Evolutionary conservation across 73 alveolate genomes (phyloP).

Genomic region (Tetrahymena elliotti): DNA sequence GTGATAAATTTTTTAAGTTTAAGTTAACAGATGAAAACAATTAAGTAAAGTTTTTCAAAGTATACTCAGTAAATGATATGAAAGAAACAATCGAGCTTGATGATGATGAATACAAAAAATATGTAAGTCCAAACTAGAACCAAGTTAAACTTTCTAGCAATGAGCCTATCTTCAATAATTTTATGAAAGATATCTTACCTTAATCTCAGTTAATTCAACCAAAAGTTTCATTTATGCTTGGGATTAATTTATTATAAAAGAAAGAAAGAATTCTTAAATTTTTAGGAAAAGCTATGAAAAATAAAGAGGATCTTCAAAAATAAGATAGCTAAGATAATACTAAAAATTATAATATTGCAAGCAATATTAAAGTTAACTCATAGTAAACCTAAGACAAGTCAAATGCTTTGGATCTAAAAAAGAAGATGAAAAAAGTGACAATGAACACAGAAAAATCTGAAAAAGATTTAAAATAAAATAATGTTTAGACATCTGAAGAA

Average conservation of each 20-base stretch:
- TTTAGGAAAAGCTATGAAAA: background rate
- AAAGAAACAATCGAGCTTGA: background rate
- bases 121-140: background rate
- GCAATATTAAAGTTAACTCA: background rate
- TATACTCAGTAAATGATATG: background rate
- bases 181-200: background rate
- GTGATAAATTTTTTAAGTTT: background rate
- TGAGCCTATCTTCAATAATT: background rate
- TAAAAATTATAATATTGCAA: background rate
- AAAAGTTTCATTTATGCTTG: background rate
- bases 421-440: background rate
- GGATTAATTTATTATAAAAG: background rate
- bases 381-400: background rate
- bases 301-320: background rate
- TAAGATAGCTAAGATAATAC: background rate
- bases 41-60: background rate
- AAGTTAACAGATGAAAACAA: background rate
- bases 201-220: background rate
- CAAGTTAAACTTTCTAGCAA: background rate
- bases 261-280: background rate
- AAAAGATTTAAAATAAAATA: background rate
- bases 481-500: background rate
- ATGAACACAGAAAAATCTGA: background rate
- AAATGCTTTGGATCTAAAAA: background rate
- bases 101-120: background rate